Percentiles rank a stretch among this genome's conserved stretches.
Evolutionary conservation across 768 basidiomycete species (phyloP).

Genomic region (Panaeolus cyanescens): DNA sequence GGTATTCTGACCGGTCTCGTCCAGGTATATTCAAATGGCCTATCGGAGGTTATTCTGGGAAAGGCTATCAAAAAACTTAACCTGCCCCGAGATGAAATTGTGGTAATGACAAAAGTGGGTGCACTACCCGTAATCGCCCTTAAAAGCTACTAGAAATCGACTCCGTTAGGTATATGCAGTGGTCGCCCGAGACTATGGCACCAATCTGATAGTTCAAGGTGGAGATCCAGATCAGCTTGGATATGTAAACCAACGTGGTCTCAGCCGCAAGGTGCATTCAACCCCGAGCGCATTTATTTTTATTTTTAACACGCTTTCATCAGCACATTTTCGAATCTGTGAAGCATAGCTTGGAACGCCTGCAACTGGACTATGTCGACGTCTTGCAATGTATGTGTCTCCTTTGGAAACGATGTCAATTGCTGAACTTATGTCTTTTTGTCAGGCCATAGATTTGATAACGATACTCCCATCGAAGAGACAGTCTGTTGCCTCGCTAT

Average conservation of each 20-base stretch:
- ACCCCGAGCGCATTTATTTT: too few relatives aligned
- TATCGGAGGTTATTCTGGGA: slow-evolving; percentile 67
- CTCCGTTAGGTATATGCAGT: slow-evolving; percentile 38
- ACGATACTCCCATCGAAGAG: slow-evolving; percentile 59
- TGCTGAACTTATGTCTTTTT: too few relatives aligned
- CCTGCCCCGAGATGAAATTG: slow-evolving; percentile 74
- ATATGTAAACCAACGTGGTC: slow-evolving; percentile 56
- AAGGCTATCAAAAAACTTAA: slow-evolving; percentile 69
- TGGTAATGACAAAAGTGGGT: slow-evolving; percentile 73
- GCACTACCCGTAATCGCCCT: not conserved
- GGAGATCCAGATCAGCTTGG: slow-evolving; percentile 38
- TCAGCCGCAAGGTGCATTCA: slow-evolving; percentile 32
- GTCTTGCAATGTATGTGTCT: slow-evolving; percentile 59
- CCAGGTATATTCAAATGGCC: slow-evolving; percentile 66
- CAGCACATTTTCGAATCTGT: slow-evolving; percentile 76
- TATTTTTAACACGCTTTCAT: not conserved
- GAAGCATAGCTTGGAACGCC: slow-evolving; percentile 61
- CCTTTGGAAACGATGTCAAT: too few relatives aligned
- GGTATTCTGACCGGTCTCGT: not conserved
- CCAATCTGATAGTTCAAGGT: slow-evolving; percentile 5
- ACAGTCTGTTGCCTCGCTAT: slow-evolving; percentile 31
- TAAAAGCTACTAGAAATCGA: not conserved
- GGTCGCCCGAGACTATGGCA: slow-evolving; percentile 25
- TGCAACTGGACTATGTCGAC: slow-evolving; percentile 79
- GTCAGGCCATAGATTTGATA: slow-evolving; percentile 56